These are phyloP conservation scores for Claviceps quebecensis DNA, from an alignment of 2,329 filamentous ascomycete species.

Conservation along the genomic window DNA sequence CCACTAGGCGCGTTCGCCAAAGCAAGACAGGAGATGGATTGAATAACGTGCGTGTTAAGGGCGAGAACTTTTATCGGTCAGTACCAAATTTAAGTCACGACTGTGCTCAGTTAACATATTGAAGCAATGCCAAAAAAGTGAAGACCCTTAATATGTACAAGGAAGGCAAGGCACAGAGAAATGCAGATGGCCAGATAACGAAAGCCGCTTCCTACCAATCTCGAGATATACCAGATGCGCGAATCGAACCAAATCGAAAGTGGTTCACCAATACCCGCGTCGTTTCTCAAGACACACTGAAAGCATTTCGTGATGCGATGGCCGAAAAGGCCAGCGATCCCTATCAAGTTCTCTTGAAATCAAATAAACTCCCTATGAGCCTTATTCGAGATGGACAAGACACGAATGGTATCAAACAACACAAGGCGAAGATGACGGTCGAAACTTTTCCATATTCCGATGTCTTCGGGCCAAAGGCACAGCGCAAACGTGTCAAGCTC, in stretches of 20 bases:
- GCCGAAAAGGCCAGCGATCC: slow-evolving; percentile 81
- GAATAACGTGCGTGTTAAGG: slow-evolving; percentile 83
- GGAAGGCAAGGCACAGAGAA: slow-evolving; percentile 69
- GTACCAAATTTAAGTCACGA: slow-evolving; percentile 9
- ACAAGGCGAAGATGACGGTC: slow-evolving; percentile 85
- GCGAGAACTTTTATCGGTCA: slow-evolving; percentile 94
- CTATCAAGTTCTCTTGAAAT: slow-evolving; percentile 88
- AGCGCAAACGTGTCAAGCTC: slow-evolving; percentile 84
- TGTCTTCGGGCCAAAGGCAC: slow-evolving; percentile 86
- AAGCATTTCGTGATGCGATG: slow-evolving; percentile 80
- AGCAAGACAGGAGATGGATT: slow-evolving; percentile 77
- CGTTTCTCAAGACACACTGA: slow-evolving; percentile 79
- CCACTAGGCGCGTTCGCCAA: slow-evolving; percentile 66
- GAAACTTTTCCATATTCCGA: slow-evolving; percentile 75
- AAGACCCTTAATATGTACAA: slow-evolving; percentile 85
- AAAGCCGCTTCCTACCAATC: slow-evolving; percentile 77
- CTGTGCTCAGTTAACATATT: slow-evolving; percentile 7
- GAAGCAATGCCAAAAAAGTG: slow-evolving; percentile 63
- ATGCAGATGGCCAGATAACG: slow-evolving; percentile 70
- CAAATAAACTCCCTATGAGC: slow-evolving; percentile 93
- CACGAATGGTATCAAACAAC: slow-evolving; percentile 75
- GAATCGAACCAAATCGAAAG: slow-evolving; percentile 90
- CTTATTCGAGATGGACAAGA: slow-evolving; percentile 70
- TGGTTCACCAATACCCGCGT: slow-evolving; percentile 93
- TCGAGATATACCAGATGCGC: slow-evolving; percentile 63